phyloP scores from a whole-genome alignment of 75 land plant species.

The Cryptomeria japonica region DNA sequence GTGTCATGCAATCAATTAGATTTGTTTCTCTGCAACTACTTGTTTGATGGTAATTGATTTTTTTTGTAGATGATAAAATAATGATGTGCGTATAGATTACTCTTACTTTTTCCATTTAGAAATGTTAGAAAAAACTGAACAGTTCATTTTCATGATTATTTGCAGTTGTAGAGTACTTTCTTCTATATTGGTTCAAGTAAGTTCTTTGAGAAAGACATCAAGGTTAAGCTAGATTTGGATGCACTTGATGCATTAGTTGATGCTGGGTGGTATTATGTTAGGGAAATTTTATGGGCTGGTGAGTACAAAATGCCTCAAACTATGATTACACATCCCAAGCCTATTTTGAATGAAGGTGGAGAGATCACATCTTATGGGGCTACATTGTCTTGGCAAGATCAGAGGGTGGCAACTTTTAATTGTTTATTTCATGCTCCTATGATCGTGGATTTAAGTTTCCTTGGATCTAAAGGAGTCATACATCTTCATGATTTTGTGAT shows the following conservation, averaged over 20 bases:
- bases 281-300: constrained; percentile 60
- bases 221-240: constrained; percentile 82
- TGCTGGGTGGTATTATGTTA: constrained; percentile 78
- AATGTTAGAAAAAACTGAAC: neutral
- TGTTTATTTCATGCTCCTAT: constrained; percentile 67
- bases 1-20: too few relatives aligned
- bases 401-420: constrained; percentile 59
- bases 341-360: constrained; percentile 60
- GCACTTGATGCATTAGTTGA: constrained; percentile 80
- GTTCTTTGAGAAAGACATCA: constrained; percentile 62
- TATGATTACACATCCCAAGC: constrained; percentile 42
- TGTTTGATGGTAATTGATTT: too few relatives aligned
- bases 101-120: too few relatives aligned
- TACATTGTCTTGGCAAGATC: constrained; percentile 60
- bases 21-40: too few relatives aligned
- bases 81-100: too few relatives aligned
- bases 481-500: constrained; percentile 54
- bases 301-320: constrained; percentile 61
- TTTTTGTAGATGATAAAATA: too few relatives aligned
- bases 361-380: constrained; percentile 62
- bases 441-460: constrained; percentile 49
- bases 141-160: neutral
- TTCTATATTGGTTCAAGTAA: constrained; percentile 21
- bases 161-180: constrained; percentile 45
- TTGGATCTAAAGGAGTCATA: constrained; percentile 42